Evolutionary conservation across 148 eudicot genomes (phyloP).

Genomic region (Diospyros kaki): DNA sequence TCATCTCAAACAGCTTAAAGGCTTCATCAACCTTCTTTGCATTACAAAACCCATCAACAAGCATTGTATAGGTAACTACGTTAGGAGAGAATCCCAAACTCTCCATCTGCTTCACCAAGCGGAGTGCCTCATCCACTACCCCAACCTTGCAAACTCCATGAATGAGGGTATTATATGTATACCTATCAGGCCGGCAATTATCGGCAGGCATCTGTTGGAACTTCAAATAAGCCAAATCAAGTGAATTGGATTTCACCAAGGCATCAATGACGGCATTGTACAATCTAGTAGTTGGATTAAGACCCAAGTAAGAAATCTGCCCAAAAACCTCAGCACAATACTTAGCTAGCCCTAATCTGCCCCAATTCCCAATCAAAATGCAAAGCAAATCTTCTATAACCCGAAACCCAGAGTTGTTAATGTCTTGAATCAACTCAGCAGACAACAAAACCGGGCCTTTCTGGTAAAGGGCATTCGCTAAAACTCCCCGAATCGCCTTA

Average conservation of each 20-base stretch:
- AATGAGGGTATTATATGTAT: slow-evolving; percentile 82
- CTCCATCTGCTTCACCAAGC: slow-evolving; percentile 84
- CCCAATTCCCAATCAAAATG: slow-evolving; percentile 86
- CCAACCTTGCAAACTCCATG: slow-evolving; percentile 97
- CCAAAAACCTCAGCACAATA: slow-evolving; percentile 80
- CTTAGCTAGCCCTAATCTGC: slow-evolving; percentile 88
- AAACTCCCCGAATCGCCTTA: slow-evolving; percentile 45
- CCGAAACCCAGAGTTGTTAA: slow-evolving; percentile 49
- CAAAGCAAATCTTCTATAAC: slow-evolving; percentile 71
- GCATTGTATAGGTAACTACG: slow-evolving; percentile 82
- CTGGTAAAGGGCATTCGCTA: slow-evolving; percentile 49
- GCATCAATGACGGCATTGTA: slow-evolving; percentile 97
- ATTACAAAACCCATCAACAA: slow-evolving; percentile 85
- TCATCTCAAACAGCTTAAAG: slow-evolving; percentile 56
- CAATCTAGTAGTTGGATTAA: slow-evolving; percentile 73
- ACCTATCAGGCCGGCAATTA: slow-evolving; percentile 83
- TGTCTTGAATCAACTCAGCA: slow-evolving; percentile 52
- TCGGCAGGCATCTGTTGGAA: slow-evolving; percentile 91
- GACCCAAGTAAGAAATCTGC: slow-evolving; percentile 76
- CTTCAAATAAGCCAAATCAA: slow-evolving; percentile 86
- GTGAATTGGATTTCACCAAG: slow-evolving; percentile 79
- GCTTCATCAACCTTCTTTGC: slow-evolving; percentile 74
- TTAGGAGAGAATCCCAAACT: slow-evolving; percentile 58
- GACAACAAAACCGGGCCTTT: slow-evolving; percentile 77
- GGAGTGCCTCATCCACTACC: slow-evolving; percentile 82